phyloP scores from a whole-genome alignment of 176 grass and related monocot species.

The Poa pratensis region DNA sequence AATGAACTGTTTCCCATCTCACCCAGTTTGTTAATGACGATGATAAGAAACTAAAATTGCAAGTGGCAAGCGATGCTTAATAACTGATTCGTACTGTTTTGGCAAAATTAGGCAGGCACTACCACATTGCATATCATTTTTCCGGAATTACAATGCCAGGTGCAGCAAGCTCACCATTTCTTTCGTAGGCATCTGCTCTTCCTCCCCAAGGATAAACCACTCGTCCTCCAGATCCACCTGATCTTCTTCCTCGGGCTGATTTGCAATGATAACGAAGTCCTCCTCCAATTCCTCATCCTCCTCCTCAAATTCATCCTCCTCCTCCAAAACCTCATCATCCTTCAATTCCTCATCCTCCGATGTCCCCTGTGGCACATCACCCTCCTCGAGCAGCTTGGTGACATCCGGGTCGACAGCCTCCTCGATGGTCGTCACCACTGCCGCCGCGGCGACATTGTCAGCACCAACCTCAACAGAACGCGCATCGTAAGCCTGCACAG shows the following conservation, averaged over 20 bases:
- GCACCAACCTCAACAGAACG: conserved; percentile 41
- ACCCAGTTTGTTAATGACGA: background rate
- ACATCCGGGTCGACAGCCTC: conserved; percentile 71
- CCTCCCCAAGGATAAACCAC: conserved; percentile 64
- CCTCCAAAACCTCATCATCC: background rate
- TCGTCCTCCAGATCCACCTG: conserved; percentile 72
- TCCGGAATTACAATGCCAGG: background rate
- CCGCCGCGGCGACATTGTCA: conserved; percentile 8
- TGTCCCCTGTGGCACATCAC: background rate
- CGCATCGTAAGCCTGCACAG: conserved; percentile 72
- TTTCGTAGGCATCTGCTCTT: background rate
- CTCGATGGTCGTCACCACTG: conserved; percentile 20
- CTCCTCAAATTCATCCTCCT: background rate
- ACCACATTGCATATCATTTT: background rate
- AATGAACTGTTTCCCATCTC: background rate
- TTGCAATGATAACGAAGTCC: conserved; percentile 77
- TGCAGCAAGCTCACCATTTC: conserved; percentile 42
- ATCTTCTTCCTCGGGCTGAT: conserved; percentile 51
- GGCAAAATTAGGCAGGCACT: background rate
- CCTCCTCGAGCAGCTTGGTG: conserved; percentile 53
- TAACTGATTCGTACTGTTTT: background rate
- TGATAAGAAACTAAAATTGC: background rate
- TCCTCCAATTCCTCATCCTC: conserved; percentile 70
- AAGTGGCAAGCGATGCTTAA: background rate
- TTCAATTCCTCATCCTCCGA: background rate